phyloP scores from a whole-genome alignment of 768 basidiomycete genomes.

The Tulasnella sp. region DNA sequence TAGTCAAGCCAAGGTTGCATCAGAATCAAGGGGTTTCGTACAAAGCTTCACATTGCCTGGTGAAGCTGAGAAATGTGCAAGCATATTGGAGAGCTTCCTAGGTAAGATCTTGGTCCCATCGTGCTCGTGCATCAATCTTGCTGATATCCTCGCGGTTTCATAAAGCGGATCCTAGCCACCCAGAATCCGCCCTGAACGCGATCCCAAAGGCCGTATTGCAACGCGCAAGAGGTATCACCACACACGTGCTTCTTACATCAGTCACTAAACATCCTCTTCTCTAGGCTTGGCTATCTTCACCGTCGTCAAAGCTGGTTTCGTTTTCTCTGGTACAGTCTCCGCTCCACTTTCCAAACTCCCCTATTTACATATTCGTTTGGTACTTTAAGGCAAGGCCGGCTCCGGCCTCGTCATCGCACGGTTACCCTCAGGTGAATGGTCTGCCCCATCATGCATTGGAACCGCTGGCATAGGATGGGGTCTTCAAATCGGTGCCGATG shows the following conservation, averaged over 20 bases:
- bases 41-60: conserved; percentile 82
- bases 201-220: conserved; percentile 89
- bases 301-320: conserved; percentile 41
- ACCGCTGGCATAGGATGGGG: conserved; percentile 93
- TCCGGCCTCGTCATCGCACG: conserved; percentile 87
- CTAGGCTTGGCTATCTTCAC: conserved; percentile 89
- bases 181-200: conserved; percentile 82
- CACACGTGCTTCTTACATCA: not conserved
- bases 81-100: conserved; percentile 81
- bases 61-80: conserved; percentile 88
- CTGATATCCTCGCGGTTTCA: not conserved
- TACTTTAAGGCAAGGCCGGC: conserved; percentile 90
- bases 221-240: conserved; percentile 59
- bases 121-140: not conserved
- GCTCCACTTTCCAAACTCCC: not conserved
- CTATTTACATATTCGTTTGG: conserved; percentile 66
- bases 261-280: not conserved
- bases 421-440: conserved; percentile 90
- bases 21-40: conserved; percentile 62
- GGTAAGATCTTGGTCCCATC: conserved; percentile 38
- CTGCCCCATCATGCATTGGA: conserved; percentile 91
- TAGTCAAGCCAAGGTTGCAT: conserved; percentile 53
- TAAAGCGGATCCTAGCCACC: conserved; percentile 72
- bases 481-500: conserved; percentile 89
- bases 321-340: conserved; percentile 12